These are phyloP conservation scores for Umbelopsis vinacea DNA, from an alignment of 192 early-diverging fungal species.

Conservation along the genomic window DNA sequence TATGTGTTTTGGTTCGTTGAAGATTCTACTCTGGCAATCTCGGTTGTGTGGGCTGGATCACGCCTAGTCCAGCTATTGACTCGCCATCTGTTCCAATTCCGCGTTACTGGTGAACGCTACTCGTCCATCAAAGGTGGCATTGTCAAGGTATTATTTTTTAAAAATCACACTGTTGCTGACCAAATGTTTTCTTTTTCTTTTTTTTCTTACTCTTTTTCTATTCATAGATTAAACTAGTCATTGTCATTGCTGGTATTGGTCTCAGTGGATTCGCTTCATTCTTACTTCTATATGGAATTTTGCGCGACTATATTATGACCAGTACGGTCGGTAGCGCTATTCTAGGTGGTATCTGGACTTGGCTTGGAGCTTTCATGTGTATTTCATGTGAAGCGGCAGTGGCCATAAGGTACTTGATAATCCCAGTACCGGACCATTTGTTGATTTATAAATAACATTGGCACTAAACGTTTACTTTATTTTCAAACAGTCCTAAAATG, in stretches of 20 bases:
- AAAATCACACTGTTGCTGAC: neutral
- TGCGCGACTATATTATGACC: conserved; percentile 32
- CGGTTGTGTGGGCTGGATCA: conserved; percentile 30
- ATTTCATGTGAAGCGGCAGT: conserved; percentile 33
- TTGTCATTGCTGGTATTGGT: conserved; percentile 31
- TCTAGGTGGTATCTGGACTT: conserved; percentile 36
- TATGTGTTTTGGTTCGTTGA: conserved; percentile 38
- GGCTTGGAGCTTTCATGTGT: conserved; percentile 28
- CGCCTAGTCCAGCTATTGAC: conserved; percentile 26
- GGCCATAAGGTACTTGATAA: conserved; percentile 2
- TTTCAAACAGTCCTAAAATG: conserved; percentile 16
- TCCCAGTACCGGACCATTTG: too few relatives aligned
- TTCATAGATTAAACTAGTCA: conserved; percentile 29
- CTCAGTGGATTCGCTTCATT: conserved; percentile 33
- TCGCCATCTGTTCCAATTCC: conserved; percentile 23
- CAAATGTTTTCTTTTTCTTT: too few relatives aligned
- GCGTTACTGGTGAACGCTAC: conserved; percentile 21
- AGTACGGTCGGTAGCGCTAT: conserved; percentile 25
- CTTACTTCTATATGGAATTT: conserved; percentile 37
- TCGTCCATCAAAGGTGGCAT: conserved; percentile 29
- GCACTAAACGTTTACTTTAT: neutral
- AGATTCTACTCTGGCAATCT: neutral
- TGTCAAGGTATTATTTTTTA: conserved; percentile 26
- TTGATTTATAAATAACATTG: neutral
- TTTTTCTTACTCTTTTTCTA: neutral